Base-by-base conservation (phyloP, 2,329 filamentous ascomycete species). In the Epichloe amarillans region DNA sequence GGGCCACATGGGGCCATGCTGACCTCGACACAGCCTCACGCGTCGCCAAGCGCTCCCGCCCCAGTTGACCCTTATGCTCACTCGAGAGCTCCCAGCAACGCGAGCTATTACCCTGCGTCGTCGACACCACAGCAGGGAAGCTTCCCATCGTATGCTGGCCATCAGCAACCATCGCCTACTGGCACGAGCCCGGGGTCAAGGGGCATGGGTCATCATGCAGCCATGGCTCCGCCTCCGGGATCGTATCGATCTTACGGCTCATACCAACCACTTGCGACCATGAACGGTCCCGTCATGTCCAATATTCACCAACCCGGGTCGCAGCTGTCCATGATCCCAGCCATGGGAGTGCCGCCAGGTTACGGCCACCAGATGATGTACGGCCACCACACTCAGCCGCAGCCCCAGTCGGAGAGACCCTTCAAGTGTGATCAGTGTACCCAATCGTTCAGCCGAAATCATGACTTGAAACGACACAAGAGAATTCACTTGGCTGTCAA, bases 381-480 rank as follows among this genome's bases (percentile, higher is more conserved):
- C 53, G 64, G 68, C 19, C 71, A 71, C 19, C 71, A 72, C 19
- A 69, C 72, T 10, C 77, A 77, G 52, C 73, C 76, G 15, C 58
- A 61, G 19, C 58, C 65, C 6, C 69, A 71, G 30, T 83, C 85
- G 51, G 91, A 97, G 58, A 81, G 91, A 5, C 93, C 93, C 0
- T 97, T 95, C 73, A 90, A 90, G 67, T 98, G 93, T 64, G 89
- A 97, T 59, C 79, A 86, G 63, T 98, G 93, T 62, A 81, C 86
- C 0, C 88, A 95, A 64, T 90, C 87, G 38, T 98, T 98, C 71
- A 97, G 95, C 66, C 77, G 93, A 4, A 97, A 97, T 57, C 93
- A 97, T 63, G 93, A 97, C 62, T 68, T 97, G 59, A 98, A 98
- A 70, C 79, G 93, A 48, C 93, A 98, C 66, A 95, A 95, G 73